Conservation (phyloP, 371 early-diverging fungal genomes). For the Mucor mucedo region DNA sequence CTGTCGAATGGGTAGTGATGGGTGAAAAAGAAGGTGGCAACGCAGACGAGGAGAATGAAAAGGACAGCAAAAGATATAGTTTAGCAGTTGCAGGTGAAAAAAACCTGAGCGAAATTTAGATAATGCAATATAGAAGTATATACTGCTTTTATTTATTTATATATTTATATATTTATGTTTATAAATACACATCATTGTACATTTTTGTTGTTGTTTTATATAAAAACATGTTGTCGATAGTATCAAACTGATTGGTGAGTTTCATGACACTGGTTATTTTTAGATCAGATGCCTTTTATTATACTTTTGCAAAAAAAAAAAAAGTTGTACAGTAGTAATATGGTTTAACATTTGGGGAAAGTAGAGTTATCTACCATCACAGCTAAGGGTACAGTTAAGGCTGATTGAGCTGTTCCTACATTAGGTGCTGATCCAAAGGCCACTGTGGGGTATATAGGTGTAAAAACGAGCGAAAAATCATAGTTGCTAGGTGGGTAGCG, state of each 20-base stretch:
- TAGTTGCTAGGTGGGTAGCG: slow-evolving; percentile 30
- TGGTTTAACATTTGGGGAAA: slow-evolving; percentile 24
- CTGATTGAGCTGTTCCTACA: slow-evolving; percentile 17
- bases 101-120: slow-evolving; percentile 3
- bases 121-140: slow-evolving; percentile 2
- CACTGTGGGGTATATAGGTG: slow-evolving; percentile 16
- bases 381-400: slow-evolving; percentile 19
- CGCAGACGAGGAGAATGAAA: slow-evolving; percentile 6
- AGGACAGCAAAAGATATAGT: slow-evolving; percentile 5
- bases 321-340: too few species aligned
- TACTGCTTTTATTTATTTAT: neutral
- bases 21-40: slow-evolving; percentile 37
- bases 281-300: neutral
- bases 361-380: slow-evolving; percentile 25
- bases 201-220: neutral
- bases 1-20: slow-evolving; percentile 47
- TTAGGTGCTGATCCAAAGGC: neutral
- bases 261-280: too few species aligned
- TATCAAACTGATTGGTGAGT: too few species aligned
- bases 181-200: neutral
- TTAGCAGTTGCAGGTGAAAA: slow-evolving; percentile 8
- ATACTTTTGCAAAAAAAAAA: neutral
- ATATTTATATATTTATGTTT: neutral
- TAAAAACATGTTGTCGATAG: neutral
- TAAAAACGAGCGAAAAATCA: slow-evolving; percentile 28